Base-by-base conservation (phyloP, 108 stramenopile species). In the Fragilariopsis cylindrus region DNA sequence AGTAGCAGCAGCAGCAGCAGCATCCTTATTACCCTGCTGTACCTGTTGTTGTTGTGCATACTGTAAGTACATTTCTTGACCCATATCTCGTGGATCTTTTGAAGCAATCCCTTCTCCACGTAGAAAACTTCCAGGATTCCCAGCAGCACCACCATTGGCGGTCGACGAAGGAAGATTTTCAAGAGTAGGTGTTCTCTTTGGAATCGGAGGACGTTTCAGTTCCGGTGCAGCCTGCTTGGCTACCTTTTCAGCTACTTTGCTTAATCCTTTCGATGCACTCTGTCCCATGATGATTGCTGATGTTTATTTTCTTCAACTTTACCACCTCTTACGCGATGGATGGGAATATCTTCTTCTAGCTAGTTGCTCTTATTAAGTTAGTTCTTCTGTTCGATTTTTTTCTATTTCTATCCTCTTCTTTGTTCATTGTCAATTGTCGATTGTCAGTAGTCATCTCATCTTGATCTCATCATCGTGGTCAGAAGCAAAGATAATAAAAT, bases 21-120 rank as follows among this genome's bases (percentile, higher is more conserved):
- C 56, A 12, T 71, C 53, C 1, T 71, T 44, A 0, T 71, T 53
- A 50, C 49, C 40, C 60, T 73, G 62, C 30, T 55, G 19, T 55
- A 41, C 21, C 13, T 3, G 7, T 21, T 21, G 70, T 45, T 71
- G 18, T 48, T 73, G 72, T 7, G 19, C 43, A 16, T 70, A 43
- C 57, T 58, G 66, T 1, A 74, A 57, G 44, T 80, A 80, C 69
- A 75, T 53, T 60, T 80, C 74, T 65, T 80, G 79, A 19, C 70
- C 69, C 40, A 63, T 48, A 46, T 80, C 79, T 56, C 79, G 73
- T 44, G 75, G 30, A 64, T 80, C 79, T 19, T 80, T 53, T 8
- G 19, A 39, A 15, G 66, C 78, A 40, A 75, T 47, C 11, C 79
- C 79, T 47, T 50, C 46, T 11, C 79, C 79, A 9, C 79, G 65